Evolutionary conservation across 192 early-diverging fungal genomes (phyloP), one percentile per base, ranked within the genome.

Genomic region (Podila clonocystis): DNA sequence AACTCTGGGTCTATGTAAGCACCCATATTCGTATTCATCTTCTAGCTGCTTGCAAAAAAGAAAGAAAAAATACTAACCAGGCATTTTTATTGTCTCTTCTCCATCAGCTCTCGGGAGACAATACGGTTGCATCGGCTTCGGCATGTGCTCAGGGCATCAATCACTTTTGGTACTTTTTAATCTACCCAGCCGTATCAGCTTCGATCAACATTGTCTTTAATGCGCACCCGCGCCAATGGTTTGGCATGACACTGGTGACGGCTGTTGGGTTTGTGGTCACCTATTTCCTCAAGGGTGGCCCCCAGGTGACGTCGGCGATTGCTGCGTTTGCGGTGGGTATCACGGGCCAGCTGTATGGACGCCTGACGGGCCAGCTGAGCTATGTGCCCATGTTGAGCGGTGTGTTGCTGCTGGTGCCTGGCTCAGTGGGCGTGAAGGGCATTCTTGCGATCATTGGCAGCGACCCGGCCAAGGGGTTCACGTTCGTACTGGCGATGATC

Each of bases 141-240:
- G 75, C 68, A 59, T 85, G 84, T 63, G 58, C 41, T n/a, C 67
- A 70, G 7, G 34, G 65, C 1, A 76, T 85, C 41, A 70, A 69
- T 41, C 78, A 36, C 9, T 82, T 74, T 67, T 85, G 78, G 73
- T 77, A 73, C 50, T 75, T 85, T 30, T 36, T 85, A 26, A 63
- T 85, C 30, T 85, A 74, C 57, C 84, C 84, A 8, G 58, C 67
- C 0, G 69, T 82, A 2, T 80, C 78, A 13, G 55, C 65, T n/a
- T 70, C 70, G 1, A 85, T 85, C 74, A 85, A 85, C 55, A 70
- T 85, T 58, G 70, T 73, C n/a, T 85, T 85, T 33, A 75, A 75
- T 19, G 84, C 84, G 12, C 65, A 75, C 30, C 78, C 61, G 30
- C 68, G 79, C 6, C 84, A 85, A 50, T 75, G 74, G 73, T 67